Percentiles rank a stretch among this genome's conserved stretches.
phyloP scores from a whole-genome alignment of 257 asterid species.

The Coffea canephora region DNA sequence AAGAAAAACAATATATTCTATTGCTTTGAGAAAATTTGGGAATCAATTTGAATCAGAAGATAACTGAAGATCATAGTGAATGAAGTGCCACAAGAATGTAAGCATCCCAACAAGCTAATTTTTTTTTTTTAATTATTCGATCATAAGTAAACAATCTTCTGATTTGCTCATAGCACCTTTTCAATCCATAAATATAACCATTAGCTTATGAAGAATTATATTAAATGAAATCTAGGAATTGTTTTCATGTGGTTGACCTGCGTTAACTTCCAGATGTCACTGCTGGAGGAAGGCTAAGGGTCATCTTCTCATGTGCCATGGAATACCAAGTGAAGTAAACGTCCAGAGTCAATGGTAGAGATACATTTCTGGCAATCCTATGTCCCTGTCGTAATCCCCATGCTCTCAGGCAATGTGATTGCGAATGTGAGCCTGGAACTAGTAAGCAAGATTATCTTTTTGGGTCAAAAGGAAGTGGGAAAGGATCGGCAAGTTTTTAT shows the following conservation, averaged over 20 bases:
- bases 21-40: slow-evolving; percentile 79
- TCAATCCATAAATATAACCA: background rate
- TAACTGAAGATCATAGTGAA: slow-evolving; percentile 20
- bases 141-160: background rate
- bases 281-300: background rate
- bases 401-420: slow-evolving; percentile 1
- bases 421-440: background rate
- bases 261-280: background rate
- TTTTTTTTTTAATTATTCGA: background rate
- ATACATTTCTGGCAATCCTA: background rate
- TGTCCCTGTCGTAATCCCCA: background rate
- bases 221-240: background rate
- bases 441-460: slow-evolving; percentile 1
- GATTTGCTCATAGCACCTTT: background rate
- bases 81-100: slow-evolving; percentile 1
- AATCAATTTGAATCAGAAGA: slow-evolving; percentile 41
- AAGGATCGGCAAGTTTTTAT: background rate
- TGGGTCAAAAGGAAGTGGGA: background rate
- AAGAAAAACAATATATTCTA: slow-evolving; percentile 31
- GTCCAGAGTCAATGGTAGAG: background rate
- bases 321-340: slow-evolving; percentile 11
- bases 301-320: background rate
- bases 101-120: slow-evolving; percentile 10
- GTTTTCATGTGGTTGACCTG: slow-evolving; percentile 1
- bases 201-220: background rate